Evolutionary conservation across 805 yeast genomes (phyloP), one percentile per base, ranked within the genome.

Genomic region (Yarrowia sp.): DNA sequence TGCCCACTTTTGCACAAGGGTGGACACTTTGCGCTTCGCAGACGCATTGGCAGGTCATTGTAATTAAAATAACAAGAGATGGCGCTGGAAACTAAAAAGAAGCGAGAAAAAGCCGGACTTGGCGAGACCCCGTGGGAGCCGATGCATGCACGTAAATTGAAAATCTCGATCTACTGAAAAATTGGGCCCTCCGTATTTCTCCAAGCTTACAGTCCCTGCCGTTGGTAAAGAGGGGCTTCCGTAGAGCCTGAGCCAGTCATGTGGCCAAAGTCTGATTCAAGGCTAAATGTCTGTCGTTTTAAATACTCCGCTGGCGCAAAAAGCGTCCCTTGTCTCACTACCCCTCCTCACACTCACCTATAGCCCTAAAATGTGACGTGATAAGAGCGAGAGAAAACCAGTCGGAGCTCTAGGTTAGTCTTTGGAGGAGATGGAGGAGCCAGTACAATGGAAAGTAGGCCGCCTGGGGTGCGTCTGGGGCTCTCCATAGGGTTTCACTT

Each of bases 341-440:
- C 59, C 59, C 59, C 59, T 38, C 59, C 59, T 11, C 32, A 11
- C 36, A 7, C 32, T 36, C 10, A 4, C 16, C 19, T 12, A 8
- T 10, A 8, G 9, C 5, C 22, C 7, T 12, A 14, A 49, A 26
- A 8, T 48, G 36, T 14, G 12, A 11, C 9, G 12, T 14, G 48
- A 43, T 8, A 3, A 48, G 16, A 48, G 16, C 26, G 40, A 48
- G 35, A 49, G 40, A 11, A 12, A n/a, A 8, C 9, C 32, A 10
- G 42, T 38, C 59, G 45, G 59, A 53, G 45, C 56, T 52, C 56
- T 40, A 53, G 59, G 59, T 53, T 53, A 53, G 58, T 53, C 58
- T 53, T 53, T 53, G 45, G 8, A 38, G 15, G 35, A 40, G 59
- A 53, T 53, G 56, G 56, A 36, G 56, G 26, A 35, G 35, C 38